These are phyloP conservation scores for Phylloporus sp. DNA, from an alignment of 768 basidiomycete genomes.

Conservation along the genomic window DNA sequence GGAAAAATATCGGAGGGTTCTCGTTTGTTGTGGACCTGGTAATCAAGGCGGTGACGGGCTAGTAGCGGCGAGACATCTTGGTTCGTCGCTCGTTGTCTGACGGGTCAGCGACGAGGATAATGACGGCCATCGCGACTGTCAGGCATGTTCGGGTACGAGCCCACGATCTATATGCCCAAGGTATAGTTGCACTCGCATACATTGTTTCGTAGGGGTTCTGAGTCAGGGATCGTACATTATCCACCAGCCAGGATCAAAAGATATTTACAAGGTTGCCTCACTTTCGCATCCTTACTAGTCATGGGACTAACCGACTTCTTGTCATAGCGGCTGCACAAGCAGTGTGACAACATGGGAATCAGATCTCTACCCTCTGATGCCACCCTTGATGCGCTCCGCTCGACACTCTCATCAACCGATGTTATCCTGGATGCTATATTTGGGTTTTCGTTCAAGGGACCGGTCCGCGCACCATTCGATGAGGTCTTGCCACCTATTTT, in stretches of 20 bases:
- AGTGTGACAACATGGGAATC: slow-evolving; percentile 88
- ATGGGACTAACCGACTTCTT: neutral
- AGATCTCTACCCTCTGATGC: slow-evolving; percentile 53
- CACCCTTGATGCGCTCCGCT: slow-evolving; percentile 41
- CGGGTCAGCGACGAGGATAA: neutral
- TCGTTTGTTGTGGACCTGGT: slow-evolving; percentile 97
- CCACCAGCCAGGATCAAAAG: slow-evolving; percentile 82
- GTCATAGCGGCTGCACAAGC: slow-evolving; percentile 67
- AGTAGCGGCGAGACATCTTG: slow-evolving; percentile 92
- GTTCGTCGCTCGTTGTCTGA: slow-evolving; percentile 36
- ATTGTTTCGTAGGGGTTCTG: neutral
- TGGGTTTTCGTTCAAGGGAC: slow-evolving; percentile 94
- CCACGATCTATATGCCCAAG: slow-evolving; percentile 93
- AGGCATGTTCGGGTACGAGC: slow-evolving; percentile 92
- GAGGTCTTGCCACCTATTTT: slow-evolving; percentile 61
- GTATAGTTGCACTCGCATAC: slow-evolving; percentile 33
- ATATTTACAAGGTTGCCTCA: slow-evolving; percentile 71
- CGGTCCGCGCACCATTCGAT: slow-evolving; percentile 86
- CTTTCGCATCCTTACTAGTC: neutral
- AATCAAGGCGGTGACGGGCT: slow-evolving; percentile 98
- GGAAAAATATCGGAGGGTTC: slow-evolving; percentile 64
- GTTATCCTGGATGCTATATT: slow-evolving; percentile 95
- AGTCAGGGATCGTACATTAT: neutral
- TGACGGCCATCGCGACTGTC: neutral
- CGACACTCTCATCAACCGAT: slow-evolving; percentile 57